Base-by-base conservation (phyloP, 192 early-diverging fungal species). In the Spizellomyces sp. region DNA sequence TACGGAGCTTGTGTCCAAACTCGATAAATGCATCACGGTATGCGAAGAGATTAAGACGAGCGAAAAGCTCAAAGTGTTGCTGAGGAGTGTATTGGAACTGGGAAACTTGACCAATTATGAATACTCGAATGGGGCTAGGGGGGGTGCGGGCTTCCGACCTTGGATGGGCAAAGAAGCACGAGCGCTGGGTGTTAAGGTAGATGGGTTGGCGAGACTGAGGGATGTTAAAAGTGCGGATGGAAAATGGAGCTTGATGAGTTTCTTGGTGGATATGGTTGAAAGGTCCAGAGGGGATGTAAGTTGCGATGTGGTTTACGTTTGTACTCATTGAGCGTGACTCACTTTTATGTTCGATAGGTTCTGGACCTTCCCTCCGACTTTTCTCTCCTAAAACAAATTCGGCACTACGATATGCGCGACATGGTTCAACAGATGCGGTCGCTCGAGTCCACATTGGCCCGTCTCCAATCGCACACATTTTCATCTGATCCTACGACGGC, bases 191-290 rank as follows among this genome's bases (percentile, higher is more conserved):
- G 81, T 88, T 55, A 80, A 83, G 58, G 75, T 88, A 9, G 86
- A 88, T 45, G 84, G 80, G 6, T 63, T 88, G 27, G 83, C 79
- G 54, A 22, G 79, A 36, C 58, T 88, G 73, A 75, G 75, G 62
- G 86, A 88, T 65, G 83, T 88, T 14, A 88, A 88, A 70, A 79
- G 76, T 36, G 78, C 78, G 27, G 86, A 88, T 60, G 84, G 84
- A 6, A 83, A 83, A 50, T 85, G 80, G 79, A 83, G 75, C 45
- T 66, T 88, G 57, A 80, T 88, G 81, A 83, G 71, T 45, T 85
- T 84, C 46, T 64, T 88, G 61, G 85, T 83, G 6, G 86, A 85
- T 27, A 81, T 86, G 80, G 71, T 87, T 5, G 71, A 71, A 27
- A 66, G 72, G 61, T 75, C 47, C 42, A 54, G 74, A 9, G 69